Conservation (phyloP, 2,329 filamentous ascomycete species). For the Chrysosporium queenslandicum region DNA sequence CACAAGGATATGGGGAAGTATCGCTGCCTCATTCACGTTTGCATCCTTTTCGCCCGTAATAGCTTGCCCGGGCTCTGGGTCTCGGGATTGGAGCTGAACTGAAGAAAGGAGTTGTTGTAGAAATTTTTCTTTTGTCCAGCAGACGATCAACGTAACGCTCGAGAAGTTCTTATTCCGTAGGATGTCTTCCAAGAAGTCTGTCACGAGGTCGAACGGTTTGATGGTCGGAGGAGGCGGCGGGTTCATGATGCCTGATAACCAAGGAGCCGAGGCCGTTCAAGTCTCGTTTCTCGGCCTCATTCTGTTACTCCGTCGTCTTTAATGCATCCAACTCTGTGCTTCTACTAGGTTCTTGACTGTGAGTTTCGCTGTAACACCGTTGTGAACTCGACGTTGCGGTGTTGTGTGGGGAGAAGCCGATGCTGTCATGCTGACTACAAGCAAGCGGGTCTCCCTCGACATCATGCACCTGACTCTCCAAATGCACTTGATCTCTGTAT, state of each 20-base stretch:
- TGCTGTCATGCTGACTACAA: slow-evolving; percentile 7
- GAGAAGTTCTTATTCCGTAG: slow-evolving; percentile 44
- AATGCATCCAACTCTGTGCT: background rate
- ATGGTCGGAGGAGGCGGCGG: slow-evolving; percentile 17
- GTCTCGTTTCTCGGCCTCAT: background rate
- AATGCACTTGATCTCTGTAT: background rate
- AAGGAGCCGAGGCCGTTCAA: background rate
- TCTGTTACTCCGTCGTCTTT: background rate
- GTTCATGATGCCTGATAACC: background rate
- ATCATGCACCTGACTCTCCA: background rate
- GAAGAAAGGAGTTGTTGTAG: slow-evolving; percentile 48
- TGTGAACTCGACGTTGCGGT: background rate
- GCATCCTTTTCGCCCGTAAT: background rate
- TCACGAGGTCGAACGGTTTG: slow-evolving; percentile 43
- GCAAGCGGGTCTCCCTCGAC: background rate
- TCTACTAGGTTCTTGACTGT: background rate
- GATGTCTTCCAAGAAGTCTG: slow-evolving; percentile 53
- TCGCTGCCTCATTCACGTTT: slow-evolving; percentile 13
- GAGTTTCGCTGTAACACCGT: background rate
- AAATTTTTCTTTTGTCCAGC: slow-evolving; percentile 56
- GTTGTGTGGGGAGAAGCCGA: background rate
- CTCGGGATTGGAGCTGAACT: slow-evolving; percentile 26
- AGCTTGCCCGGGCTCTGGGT: background rate
- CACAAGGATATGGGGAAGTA: slow-evolving; percentile 40
- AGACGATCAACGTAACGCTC: slow-evolving; percentile 61